Evolutionary conservation across 129 eudicot genomes (phyloP).

Genomic region (Helichrysum umbraculigerum): DNA sequence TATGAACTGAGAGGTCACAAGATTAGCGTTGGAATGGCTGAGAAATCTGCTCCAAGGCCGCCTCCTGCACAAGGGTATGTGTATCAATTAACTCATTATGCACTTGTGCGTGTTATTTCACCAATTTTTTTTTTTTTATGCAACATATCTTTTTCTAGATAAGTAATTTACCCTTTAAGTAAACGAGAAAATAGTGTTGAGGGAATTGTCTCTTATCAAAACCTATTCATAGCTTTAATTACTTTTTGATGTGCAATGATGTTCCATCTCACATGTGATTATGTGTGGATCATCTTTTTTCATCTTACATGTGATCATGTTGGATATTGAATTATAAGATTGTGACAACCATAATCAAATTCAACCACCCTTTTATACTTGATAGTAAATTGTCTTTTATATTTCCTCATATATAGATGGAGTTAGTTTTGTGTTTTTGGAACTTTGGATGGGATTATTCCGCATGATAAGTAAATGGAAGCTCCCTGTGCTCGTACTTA

Average conservation of each 20-base stretch:
- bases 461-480: too few relatives aligned
- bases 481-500: too few relatives aligned
- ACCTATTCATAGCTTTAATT: background rate
- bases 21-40: slow-evolving; percentile 91
- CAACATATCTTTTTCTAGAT: background rate
- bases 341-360: background rate
- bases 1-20: slow-evolving; percentile 84
- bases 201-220: background rate
- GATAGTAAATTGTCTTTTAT: too few relatives aligned
- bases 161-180: background rate
- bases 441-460: too few relatives aligned
- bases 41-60: slow-evolving; percentile 89
- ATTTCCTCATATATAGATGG: too few relatives aligned
- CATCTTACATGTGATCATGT: background rate
- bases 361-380: too few relatives aligned
- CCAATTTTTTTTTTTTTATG: background rate
- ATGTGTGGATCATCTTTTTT: background rate
- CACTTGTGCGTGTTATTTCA: background rate
- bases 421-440: too few relatives aligned
- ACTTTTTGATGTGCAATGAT: background rate
- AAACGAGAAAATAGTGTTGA: background rate
- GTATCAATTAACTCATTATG: slow-evolving; percentile 27
- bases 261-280: background rate
- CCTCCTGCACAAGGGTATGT: slow-evolving; percentile 66
- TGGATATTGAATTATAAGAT: background rate